Conservation (phyloP, 176 grass and related monocot genomes). For the Phyllostachys edulis region DNA sequence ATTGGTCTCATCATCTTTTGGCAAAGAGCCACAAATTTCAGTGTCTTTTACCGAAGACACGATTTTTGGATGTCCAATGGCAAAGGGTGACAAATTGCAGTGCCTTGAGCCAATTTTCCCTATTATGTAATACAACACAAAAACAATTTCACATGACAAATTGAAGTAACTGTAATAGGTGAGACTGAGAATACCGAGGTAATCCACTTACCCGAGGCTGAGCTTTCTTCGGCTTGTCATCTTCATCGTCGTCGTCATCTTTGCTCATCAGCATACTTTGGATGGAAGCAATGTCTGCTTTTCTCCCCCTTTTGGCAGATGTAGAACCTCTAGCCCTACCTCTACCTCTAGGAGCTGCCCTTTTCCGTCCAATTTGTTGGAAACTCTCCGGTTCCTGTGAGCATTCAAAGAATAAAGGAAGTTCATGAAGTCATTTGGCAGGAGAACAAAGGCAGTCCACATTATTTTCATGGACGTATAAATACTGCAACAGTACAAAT, state of each 20-base stretch:
- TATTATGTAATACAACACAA: not conserved
- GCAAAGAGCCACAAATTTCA: no score
- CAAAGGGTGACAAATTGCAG: no score
- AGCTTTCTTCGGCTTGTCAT: constrained; percentile 65
- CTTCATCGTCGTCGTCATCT: constrained; percentile 67
- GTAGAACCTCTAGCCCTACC: constrained; percentile 55
- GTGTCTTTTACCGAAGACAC: no score
- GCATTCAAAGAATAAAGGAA: constrained; percentile 11
- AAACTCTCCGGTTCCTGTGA: constrained; percentile 63
- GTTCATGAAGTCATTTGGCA: constrained; percentile 8
- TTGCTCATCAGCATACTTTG: constrained; percentile 63
- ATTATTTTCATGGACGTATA: not conserved
- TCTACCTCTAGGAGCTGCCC: constrained; percentile 63
- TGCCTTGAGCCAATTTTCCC: no score
- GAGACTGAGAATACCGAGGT: not conserved
- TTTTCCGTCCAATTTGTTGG: constrained; percentile 60
- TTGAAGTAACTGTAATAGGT: not conserved
- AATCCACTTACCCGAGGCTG: constrained; percentile 50
- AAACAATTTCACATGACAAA: not conserved
- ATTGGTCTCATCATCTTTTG: no score
- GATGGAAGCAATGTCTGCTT: constrained; percentile 65
- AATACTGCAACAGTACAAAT: not conserved
- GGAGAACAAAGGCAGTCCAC: not conserved
- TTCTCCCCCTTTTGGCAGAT: constrained; percentile 72
- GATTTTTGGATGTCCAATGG: no score